Percentiles rank a stretch among this genome's conserved stretches.
Evolutionary conservation across 1,284 basidiomycete species (phyloP).

Genomic region (Athelia psychrophila): DNA sequence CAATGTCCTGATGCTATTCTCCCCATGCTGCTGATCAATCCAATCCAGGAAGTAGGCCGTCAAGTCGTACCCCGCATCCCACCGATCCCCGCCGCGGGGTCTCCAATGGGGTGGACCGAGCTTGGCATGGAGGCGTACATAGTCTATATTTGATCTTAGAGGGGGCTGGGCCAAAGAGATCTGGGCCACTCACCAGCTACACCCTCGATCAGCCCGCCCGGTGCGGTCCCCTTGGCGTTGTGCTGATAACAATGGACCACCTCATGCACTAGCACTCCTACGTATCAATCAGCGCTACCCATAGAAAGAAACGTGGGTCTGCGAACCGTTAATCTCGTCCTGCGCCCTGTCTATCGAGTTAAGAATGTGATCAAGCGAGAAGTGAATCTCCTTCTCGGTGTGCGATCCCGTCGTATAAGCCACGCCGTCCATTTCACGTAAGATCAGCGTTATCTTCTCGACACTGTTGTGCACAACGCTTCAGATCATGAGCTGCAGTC

Average conservation of each 20-base stretch:
- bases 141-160: too few species aligned
- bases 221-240: slow-evolving; percentile 55
- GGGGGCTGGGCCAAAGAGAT: too few species aligned
- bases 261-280: slow-evolving; percentile 59
- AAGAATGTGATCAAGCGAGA: slow-evolving; percentile 61
- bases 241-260: slow-evolving; percentile 75
- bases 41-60: slow-evolving; percentile 74
- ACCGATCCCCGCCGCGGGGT: slow-evolving; percentile 39
- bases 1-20: slow-evolving; percentile 50
- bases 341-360: slow-evolving; percentile 39
- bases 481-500: neutral
- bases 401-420: slow-evolving; percentile 58
- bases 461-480: slow-evolving; percentile 37
- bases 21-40: slow-evolving; percentile 56
- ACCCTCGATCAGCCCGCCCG: slow-evolving; percentile 69
- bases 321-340: slow-evolving; percentile 60
- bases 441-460: slow-evolving; percentile 48
- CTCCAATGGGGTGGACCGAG: slow-evolving; percentile 68
- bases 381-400: slow-evolving; percentile 66
- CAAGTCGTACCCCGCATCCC: slow-evolving; percentile 71
- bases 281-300: too few species aligned
- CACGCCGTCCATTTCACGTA: slow-evolving; percentile 63
- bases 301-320: too few species aligned
- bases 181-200: slow-evolving; percentile 65
- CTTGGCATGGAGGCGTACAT: slow-evolving; percentile 47